These are phyloP conservation scores for Neonectria sp. DNA, from an alignment of 2,329 filamentous ascomycete genomes.

Conservation along the genomic window DNA sequence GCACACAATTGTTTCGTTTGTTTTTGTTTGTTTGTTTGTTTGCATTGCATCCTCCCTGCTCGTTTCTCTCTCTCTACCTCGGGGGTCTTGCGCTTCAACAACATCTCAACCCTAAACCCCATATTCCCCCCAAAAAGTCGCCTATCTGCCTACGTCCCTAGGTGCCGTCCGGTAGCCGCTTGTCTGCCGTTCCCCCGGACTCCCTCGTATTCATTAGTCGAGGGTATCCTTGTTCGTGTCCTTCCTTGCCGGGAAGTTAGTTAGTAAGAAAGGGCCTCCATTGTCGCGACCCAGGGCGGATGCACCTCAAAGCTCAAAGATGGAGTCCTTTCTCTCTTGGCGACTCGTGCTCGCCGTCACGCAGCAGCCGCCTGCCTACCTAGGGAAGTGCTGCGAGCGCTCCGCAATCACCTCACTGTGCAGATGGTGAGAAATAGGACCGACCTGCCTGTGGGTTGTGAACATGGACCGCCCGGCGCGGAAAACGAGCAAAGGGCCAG, in stretches of 20 bases:
- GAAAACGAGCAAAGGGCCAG: constrained; percentile 19
- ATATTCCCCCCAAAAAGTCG: constrained; percentile 17
- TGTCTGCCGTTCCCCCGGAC: constrained; percentile 25
- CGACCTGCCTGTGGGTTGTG: constrained; percentile 5
- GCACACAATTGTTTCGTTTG: background rate
- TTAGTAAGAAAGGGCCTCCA: constrained; percentile 25
- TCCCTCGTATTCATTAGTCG: constrained; percentile 29
- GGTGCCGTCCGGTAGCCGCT: constrained; percentile 22
- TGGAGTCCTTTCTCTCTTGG: constrained; percentile 10
- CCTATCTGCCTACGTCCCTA: constrained; percentile 18
- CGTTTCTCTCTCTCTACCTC: constrained; percentile 8
- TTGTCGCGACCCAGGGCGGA: constrained; percentile 10
- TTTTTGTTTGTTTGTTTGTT: constrained; percentile 10
- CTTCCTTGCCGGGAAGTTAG: constrained; percentile 3
- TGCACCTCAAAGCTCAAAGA: constrained; percentile 19
- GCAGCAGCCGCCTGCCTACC: constrained; percentile 24
- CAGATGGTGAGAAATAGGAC: constrained; percentile 19
- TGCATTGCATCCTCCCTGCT: constrained; percentile 15
- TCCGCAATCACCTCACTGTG: constrained; percentile 22
- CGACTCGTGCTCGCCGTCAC: background rate
- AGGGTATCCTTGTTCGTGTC: constrained; percentile 24
- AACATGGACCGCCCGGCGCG: constrained; percentile 25
- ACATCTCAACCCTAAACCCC: constrained; percentile 15
- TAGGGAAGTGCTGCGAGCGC: constrained; percentile 27
- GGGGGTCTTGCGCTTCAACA: background rate